A percentile compares a stretch with the other conserved stretches of the same genome.
These are phyloP conservation scores for Cercospora brassicicola DNA, from an alignment of 2,329 filamentous ascomycete species.

Conservation along the genomic window DNA sequence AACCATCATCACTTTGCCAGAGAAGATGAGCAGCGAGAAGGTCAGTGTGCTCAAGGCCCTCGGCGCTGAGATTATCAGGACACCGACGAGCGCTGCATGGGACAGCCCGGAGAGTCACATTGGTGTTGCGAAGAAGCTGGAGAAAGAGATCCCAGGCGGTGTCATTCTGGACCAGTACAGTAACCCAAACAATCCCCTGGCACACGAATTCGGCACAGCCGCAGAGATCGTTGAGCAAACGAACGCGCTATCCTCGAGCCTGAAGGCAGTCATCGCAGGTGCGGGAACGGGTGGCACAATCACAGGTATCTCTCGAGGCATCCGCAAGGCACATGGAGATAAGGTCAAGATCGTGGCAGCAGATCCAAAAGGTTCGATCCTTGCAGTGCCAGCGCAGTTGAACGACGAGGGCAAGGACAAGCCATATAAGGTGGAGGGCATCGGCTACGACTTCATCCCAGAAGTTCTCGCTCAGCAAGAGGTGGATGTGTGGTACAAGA, in stretches of 20 bases:
- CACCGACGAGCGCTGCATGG: constrained; percentile 91
- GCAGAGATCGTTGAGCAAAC: constrained; percentile 97
- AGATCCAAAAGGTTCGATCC: constrained; percentile 87
- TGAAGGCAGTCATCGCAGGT: constrained; percentile 83
- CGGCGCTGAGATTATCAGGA: constrained; percentile 95
- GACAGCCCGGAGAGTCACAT: constrained; percentile 96
- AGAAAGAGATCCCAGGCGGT: constrained; percentile 94
- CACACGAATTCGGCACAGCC: constrained; percentile 90
- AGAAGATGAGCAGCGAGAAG: constrained; percentile 99
- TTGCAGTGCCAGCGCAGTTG: constrained; percentile 75
- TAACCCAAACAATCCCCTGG: constrained; percentile 86
- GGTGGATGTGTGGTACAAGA: constrained; percentile 98
- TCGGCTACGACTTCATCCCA: constrained; percentile 97
- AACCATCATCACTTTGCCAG: constrained; percentile 95
- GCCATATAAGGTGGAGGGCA: constrained; percentile 96
- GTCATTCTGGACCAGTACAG: constrained; percentile 97
- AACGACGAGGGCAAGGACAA: constrained; percentile 80
- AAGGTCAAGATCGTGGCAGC: constrained; percentile 87
- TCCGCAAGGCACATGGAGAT: constrained; percentile 77
- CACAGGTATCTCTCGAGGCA: constrained; percentile 78
- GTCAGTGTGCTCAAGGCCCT: constrained; percentile 91
- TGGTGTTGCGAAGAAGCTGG: constrained; percentile 81
- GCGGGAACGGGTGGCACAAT: constrained; percentile 96
- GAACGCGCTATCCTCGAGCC: constrained; percentile 58
- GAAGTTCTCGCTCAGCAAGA: constrained; percentile 79